A percentile compares a stretch with the other conserved stretches of the same genome.
Conservation (phyloP, 495 filamentous ascomycete species). For the Podospora didyma region DNA sequence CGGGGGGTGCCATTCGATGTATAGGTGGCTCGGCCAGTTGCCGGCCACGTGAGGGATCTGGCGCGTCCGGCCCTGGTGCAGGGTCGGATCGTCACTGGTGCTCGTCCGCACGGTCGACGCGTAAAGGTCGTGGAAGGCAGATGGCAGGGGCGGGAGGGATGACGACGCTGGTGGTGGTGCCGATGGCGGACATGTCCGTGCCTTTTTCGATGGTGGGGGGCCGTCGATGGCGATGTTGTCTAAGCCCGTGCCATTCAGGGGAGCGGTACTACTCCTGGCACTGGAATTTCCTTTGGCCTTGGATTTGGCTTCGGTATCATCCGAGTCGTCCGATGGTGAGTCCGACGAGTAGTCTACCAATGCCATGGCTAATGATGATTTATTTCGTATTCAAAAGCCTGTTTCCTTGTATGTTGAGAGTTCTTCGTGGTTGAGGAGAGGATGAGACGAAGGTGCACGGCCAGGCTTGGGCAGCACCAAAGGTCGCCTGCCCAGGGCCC, state of each 20-base stretch:
- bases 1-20: slow-evolving; percentile 83
- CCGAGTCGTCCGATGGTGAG: background rate
- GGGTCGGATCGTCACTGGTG: slow-evolving; percentile 71
- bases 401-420: too few relatives aligned
- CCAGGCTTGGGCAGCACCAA: too few relatives aligned
- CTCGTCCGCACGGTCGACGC: slow-evolving; percentile 71
- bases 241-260: slow-evolving; percentile 40
- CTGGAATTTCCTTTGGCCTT: too few relatives aligned
- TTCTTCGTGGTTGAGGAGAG: too few relatives aligned
- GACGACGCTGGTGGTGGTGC: background rate
- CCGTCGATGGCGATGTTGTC: slow-evolving; percentile 27
- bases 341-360: background rate
- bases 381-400: too few relatives aligned
- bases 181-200: too few relatives aligned
- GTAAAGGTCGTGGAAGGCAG: slow-evolving; percentile 85
- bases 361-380: background rate
- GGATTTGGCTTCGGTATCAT: background rate
- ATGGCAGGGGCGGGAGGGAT: slow-evolving; percentile 73
- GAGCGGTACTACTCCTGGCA: too few relatives aligned
- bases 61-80: slow-evolving; percentile 82
- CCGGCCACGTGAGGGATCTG: slow-evolving; percentile 80
- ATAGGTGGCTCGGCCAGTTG: slow-evolving; percentile 90
- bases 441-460: too few relatives aligned
- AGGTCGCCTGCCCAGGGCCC: too few relatives aligned
- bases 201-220: background rate